These are phyloP conservation scores for Candida xiaguanensis DNA, from an alignment of 805 yeast species.

Conservation along the genomic window DNA sequence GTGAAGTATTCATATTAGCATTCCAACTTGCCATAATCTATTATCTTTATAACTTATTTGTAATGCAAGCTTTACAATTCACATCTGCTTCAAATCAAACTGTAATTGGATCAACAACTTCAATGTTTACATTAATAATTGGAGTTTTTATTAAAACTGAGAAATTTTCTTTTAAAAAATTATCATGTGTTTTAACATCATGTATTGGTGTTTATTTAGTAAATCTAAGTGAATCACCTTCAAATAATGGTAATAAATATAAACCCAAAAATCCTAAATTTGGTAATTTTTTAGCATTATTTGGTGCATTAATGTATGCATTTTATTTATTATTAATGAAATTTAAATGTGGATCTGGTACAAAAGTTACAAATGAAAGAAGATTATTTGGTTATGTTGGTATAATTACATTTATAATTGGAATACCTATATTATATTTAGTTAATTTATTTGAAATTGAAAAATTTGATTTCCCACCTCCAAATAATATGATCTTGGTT, in stretches of 20 bases:
- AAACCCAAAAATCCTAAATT: constrained; percentile 35
- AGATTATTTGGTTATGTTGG: constrained; percentile 48
- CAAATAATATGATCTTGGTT: constrained; percentile 26
- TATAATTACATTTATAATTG: constrained; percentile 33
- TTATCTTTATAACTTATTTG: constrained; percentile 37
- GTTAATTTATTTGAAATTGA: constrained; percentile 39
- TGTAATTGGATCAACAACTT: constrained; percentile 47
- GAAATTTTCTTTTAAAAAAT: constrained; percentile 36
- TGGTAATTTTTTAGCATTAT: constrained; percentile 44
- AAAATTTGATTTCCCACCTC: constrained; percentile 39
- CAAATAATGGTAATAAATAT: constrained; percentile 16
- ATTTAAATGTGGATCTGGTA: constrained; percentile 41
- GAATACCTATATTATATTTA: constrained; percentile 35
- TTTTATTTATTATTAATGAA: constrained; percentile 43
- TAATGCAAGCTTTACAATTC: constrained; percentile 40
- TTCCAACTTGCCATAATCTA: constrained; percentile 40
- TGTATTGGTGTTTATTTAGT: constrained; percentile 45
- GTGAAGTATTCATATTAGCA: constrained; percentile 35
- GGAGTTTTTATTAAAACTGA: constrained; percentile 43
- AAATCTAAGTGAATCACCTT: constrained; percentile 28
- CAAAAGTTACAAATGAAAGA: constrained; percentile 43
- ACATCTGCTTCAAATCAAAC: constrained; percentile 55
- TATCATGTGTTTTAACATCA: constrained; percentile 42
- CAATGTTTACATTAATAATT: constrained; percentile 46
- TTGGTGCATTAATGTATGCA: constrained; percentile 47